These are phyloP conservation scores for Lodderomyces elongisporus DNA, from an alignment of 1,139 yeast species.

Conservation along the genomic window DNA sequence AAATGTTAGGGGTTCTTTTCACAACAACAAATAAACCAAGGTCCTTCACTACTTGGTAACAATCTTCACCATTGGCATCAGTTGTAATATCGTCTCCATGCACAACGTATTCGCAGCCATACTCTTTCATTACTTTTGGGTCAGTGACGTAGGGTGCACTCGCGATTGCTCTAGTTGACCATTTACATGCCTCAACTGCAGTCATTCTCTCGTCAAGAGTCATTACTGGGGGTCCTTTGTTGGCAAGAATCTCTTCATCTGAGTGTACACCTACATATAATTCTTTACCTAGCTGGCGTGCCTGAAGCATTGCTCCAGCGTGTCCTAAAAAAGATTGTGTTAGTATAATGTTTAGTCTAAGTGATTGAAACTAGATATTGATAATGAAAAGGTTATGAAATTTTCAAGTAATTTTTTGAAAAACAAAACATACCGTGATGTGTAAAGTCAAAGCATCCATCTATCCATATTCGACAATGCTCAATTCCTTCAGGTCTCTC, in stretches of 20 bases:
- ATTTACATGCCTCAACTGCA: constrained; percentile 86
- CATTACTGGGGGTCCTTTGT: constrained; percentile 97
- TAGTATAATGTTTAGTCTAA: constrained; percentile 3
- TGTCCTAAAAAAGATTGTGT: constrained; percentile 46
- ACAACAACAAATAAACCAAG: constrained; percentile 84
- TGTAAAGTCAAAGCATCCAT: constrained; percentile 96
- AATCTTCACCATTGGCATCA: constrained; percentile 91
- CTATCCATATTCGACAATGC: constrained; percentile 70
- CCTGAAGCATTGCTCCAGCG: constrained; percentile 94
- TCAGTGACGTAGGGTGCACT: constrained; percentile 95
- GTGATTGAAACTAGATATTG: no score
- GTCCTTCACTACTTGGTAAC: constrained; percentile 80
- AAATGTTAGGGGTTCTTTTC: constrained; percentile 87
- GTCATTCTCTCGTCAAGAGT: constrained; percentile 66
- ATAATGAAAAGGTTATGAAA: no score
- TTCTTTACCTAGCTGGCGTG: constrained; percentile 71
- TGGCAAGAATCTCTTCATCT: constrained; percentile 74
- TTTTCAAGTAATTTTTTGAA: no score
- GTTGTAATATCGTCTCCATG: constrained; percentile 98
- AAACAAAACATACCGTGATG: constrained; percentile 75
- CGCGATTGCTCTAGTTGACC: constrained; percentile 72
- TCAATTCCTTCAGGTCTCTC: constrained; percentile 45
- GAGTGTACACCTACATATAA: constrained; percentile 86
- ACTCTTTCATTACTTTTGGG: constrained; percentile 69
- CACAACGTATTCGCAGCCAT: constrained; percentile 80